These are phyloP conservation scores for Prosopis cineraria DNA, from an alignment of 306 rosid genomes.

Conservation along the genomic window DNA sequence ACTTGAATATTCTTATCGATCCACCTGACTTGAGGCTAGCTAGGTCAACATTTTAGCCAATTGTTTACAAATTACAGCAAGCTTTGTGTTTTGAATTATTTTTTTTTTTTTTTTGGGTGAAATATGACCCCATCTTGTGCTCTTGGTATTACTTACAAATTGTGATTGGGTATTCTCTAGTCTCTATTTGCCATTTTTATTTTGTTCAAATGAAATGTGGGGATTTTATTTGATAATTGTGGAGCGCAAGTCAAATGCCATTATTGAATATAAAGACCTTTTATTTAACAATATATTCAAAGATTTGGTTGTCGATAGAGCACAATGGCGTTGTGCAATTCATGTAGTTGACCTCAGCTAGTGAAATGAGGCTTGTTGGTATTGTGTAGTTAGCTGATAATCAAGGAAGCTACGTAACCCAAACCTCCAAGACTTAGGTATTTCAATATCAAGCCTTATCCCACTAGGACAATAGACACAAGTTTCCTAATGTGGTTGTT, in stretches of 20 bases:
- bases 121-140: background rate
- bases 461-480: background rate
- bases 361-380: too few relatives aligned
- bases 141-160: background rate
- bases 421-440: background rate
- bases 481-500: background rate
- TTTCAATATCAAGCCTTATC: too few relatives aligned
- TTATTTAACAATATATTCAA: too few relatives aligned
- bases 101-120: too few relatives aligned
- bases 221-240: background rate
- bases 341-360: too few relatives aligned
- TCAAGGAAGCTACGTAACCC: background rate
- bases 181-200: background rate
- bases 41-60: background rate
- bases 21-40: background rate
- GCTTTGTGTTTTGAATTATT: background rate
- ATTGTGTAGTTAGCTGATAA: background rate
- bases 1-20: background rate
- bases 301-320: too few relatives aligned
- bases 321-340: too few relatives aligned
- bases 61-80: background rate
- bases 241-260: background rate
- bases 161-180: background rate
- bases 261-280: too few relatives aligned
- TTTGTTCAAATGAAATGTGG: background rate